Evolutionary conservation across 345 rosid genomes (phyloP), one percentile per base, ranked within the genome.

Genomic region (Salix viminalis): DNA sequence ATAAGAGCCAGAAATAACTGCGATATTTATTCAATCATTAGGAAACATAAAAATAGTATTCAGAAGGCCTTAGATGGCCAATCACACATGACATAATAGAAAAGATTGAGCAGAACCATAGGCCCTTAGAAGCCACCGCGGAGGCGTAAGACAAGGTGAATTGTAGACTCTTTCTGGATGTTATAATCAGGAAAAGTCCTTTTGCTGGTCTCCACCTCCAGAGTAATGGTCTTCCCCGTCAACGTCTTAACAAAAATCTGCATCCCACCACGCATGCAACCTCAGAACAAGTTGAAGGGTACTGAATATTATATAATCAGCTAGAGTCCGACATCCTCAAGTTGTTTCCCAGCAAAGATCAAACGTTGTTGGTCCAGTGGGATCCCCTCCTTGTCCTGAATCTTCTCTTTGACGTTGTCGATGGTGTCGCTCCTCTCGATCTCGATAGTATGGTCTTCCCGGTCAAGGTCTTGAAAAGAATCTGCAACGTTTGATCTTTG

Each of bases 191-290:
- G 1, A 1, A 28, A 28, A 28, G 30, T 28, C 30, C 30, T 28
- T 28, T 28, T 28, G 30, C 30, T 28, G 30, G 30, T 28, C 28
- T 39, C 42, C 42, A 39, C 42, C 42, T 39, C 42, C 42, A 39
- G 12, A 39, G 42, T 26, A 26, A 76, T 76, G 34, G 79, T 76
- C 73, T 76, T 76, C 8, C 79, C 79, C 8, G 79, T 76, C 73
- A 76, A 24, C 0, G 79, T 76, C 73, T 76, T 76, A 24, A 76
- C 79, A 36, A 76, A 76, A 26, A 76, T 76, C 67, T 76, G 79
- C 79, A 69, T 75, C 11, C 77, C 77, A 8, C 77, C 71, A n/a
- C 77, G 62, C 71, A n/a, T 71, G 62, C 5, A 75, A 65, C 10
- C 77, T 19, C 5, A 66, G 64, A 19, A 75, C 77, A 21, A 75